Evolutionary conservation across 169 alveolate species (phyloP).

Genomic region (Plasmodium ovale): DNA sequence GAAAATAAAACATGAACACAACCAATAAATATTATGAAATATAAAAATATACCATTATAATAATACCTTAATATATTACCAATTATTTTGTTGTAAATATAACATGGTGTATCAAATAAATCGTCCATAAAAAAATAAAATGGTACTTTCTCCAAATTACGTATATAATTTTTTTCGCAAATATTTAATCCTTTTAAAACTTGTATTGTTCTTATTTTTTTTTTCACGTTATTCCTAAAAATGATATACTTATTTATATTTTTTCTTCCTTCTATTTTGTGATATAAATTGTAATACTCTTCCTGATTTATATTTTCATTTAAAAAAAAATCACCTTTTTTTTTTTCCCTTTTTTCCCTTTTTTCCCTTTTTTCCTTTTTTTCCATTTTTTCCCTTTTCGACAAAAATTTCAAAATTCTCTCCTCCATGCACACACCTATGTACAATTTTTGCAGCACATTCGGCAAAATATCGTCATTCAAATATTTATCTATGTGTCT

Average conservation of each 20-base stretch:
- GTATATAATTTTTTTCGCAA: slow-evolving; percentile 58
- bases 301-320: slow-evolving; percentile 18
- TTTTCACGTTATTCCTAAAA: slow-evolving; percentile 28
- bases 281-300: slow-evolving; percentile 31
- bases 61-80: slow-evolving; percentile 61
- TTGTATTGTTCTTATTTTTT: slow-evolving; percentile 40
- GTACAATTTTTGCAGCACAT: slow-evolving; percentile 34
- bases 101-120: slow-evolving; percentile 72
- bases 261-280: slow-evolving; percentile 10
- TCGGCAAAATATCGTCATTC: slow-evolving; percentile 25
- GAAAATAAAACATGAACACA: slow-evolving; percentile 74
- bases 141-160: slow-evolving; percentile 64
- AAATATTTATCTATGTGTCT: slow-evolving; percentile 54
- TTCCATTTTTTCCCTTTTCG: not conserved
- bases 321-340: not conserved
- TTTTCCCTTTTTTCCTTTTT: not conserved
- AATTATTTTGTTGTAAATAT: slow-evolving; percentile 53
- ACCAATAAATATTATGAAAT: slow-evolving; percentile 66
- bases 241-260: slow-evolving; percentile 3
- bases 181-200: slow-evolving; percentile 49
- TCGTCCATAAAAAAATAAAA: slow-evolving; percentile 51
- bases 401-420: slow-evolving; percentile 4
- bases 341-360: not conserved
- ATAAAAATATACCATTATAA: slow-evolving; percentile 70
- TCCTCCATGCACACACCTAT: slow-evolving; percentile 15